Evolutionary conservation across 176 grass and related monocot genomes (phyloP).

Genomic region (Lolium perenne): DNA sequence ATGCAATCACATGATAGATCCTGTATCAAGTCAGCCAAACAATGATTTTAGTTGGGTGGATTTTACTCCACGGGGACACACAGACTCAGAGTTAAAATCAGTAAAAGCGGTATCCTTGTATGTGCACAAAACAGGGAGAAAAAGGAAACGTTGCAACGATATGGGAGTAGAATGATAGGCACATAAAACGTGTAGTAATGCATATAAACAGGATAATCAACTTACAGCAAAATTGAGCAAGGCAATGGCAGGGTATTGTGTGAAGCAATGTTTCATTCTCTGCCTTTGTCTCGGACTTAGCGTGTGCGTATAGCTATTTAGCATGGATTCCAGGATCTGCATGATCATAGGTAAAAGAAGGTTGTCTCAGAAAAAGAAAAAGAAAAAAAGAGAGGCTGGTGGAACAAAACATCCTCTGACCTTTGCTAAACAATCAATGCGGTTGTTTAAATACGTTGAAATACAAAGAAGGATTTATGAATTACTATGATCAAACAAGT

Average conservation of each 20-base stretch:
- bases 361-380: neutral
- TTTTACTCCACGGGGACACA: neutral
- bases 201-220: neutral
- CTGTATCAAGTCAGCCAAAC: neutral
- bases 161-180: neutral
- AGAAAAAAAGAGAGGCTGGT: neutral
- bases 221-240: slow-evolving; percentile 32
- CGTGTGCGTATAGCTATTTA: neutral
- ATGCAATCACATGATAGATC: neutral
- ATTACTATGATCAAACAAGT: neutral
- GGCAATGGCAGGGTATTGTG: neutral
- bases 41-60: neutral
- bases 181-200: neutral
- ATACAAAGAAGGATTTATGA: neutral
- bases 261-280: neutral
- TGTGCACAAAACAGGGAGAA: neutral
- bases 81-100: neutral
- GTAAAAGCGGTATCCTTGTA: neutral
- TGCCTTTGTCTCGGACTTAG: neutral
- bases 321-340: slow-evolving; percentile 5
- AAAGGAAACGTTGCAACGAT: neutral
- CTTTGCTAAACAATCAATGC: neutral
- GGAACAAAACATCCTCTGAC: neutral
- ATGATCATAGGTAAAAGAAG: neutral
- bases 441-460: neutral